These are phyloP conservation scores for Grosmannia serpens DNA, from an alignment of 2,329 filamentous ascomycete genomes.

Conservation along the genomic window DNA sequence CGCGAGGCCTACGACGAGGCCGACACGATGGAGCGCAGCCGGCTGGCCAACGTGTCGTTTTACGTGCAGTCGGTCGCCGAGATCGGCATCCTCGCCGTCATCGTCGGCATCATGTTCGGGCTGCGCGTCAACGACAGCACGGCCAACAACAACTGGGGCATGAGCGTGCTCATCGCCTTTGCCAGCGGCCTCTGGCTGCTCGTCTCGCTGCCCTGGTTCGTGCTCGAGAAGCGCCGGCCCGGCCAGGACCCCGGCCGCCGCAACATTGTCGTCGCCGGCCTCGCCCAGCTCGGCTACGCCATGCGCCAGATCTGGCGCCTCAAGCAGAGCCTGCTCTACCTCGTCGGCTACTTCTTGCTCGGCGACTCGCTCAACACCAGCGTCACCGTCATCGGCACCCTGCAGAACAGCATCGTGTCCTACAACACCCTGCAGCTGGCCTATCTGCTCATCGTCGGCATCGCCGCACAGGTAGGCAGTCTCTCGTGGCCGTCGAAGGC, in stretches of 20 bases:
- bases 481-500: not conserved
- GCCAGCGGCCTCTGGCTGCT: constrained; percentile 1
- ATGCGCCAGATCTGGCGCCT: not conserved
- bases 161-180: not conserved
- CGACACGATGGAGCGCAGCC: constrained; percentile 2
- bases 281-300: not conserved
- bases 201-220: constrained; percentile 13
- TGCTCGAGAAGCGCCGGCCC: constrained; percentile 14
- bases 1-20: not conserved
- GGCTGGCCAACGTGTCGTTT: constrained; percentile 2
- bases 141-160: constrained; percentile 1
- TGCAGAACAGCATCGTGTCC: constrained; percentile 14
- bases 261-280: not conserved
- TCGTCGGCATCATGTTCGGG: constrained; percentile 1
- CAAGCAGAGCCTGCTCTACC: not conserved
- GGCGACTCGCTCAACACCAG: constrained; percentile 14
- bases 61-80: not conserved
- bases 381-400: constrained; percentile 11
- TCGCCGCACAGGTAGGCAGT: not conserved
- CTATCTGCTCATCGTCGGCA: not conserved
- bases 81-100: constrained; percentile 1
- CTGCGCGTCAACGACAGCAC: not conserved
- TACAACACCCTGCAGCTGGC: constrained; percentile 12
- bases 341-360: constrained; percentile 13
- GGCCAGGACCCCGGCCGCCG: constrained; percentile 8